Conservation (phyloP, 768 basidiomycete genomes). For the Pluteus cervinus region DNA sequence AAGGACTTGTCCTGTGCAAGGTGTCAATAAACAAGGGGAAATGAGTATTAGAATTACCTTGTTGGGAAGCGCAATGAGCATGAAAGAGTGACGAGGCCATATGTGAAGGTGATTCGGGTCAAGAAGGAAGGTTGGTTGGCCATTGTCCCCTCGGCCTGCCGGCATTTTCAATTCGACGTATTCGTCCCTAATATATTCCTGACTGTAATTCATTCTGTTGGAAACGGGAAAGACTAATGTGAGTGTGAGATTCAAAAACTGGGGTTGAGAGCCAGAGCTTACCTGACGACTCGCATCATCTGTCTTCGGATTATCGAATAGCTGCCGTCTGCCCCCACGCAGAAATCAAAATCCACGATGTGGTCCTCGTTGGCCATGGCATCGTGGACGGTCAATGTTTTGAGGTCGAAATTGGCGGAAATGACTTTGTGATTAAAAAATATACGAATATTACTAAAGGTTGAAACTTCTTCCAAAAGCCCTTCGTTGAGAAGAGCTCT, state of each 20-base stretch:
- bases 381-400: constrained; percentile 48
- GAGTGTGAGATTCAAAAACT: constrained; percentile 12
- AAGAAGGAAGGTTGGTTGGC: constrained; percentile 68
- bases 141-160: constrained; percentile 57
- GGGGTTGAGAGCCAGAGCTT: constrained; percentile 26
- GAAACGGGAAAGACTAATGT: constrained; percentile 19
- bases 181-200: constrained; percentile 92
- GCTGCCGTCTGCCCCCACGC: constrained; percentile 91
- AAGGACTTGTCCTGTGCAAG: constrained; percentile 95
- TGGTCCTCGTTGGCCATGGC: constrained; percentile 33
- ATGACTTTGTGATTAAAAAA: constrained; percentile 81
- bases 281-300: constrained; percentile 95
- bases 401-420: constrained; percentile 68
- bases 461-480: constrained; percentile 72
- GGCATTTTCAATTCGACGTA: constrained; percentile 97
- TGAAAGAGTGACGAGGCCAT: constrained; percentile 98
- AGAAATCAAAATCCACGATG: constrained; percentile 62
- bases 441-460: constrained; percentile 53
- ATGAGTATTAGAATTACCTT: constrained; percentile 51
- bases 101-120: constrained; percentile 97
- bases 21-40: constrained; percentile 20
- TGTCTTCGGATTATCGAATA: constrained; percentile 88
- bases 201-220: constrained; percentile 87
- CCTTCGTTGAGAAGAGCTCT: constrained; percentile 81
- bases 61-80: constrained; percentile 98